A percentile compares a stretch with the other conserved stretches of the same genome.
These are phyloP conservation scores for Apiotrichum mycotoxinovorans DNA, from an alignment of 1,284 basidiomycete species.

Conservation along the genomic window DNA sequence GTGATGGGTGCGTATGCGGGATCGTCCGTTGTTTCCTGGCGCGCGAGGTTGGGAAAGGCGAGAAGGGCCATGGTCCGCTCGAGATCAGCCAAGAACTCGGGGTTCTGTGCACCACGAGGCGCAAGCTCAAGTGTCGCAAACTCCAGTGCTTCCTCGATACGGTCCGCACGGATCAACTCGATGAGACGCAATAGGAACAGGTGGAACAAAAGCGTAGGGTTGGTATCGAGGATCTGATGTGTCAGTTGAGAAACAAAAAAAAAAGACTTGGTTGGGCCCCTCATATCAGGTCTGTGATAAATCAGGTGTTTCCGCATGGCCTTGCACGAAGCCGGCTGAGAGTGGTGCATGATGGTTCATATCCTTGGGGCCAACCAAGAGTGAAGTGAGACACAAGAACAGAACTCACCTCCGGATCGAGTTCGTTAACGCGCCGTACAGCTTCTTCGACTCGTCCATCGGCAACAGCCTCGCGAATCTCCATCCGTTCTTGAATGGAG, in stretches of 20 bases:
- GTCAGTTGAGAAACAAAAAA: conserved; percentile 20
- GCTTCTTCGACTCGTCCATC: conserved; percentile 92
- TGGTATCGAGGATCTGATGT: conserved; percentile 87
- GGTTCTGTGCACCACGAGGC: conserved; percentile 88
- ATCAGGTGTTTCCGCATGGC: conserved; percentile 50
- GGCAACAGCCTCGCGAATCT: conserved; percentile 88
- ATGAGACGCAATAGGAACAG: conserved; percentile 92
- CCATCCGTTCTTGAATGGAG: conserved; percentile 88
- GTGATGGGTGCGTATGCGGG: conserved; percentile 43
- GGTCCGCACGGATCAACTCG: conserved; percentile 83
- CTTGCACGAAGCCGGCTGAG: conserved; percentile 62
- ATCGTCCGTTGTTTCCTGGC: conserved; percentile 37
- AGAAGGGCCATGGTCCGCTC: conserved; percentile 94
- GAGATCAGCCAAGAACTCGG: conserved; percentile 84
- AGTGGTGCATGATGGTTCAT: conserved; percentile 97
- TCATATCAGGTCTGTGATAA: conserved; percentile 53
- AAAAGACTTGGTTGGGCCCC: conserved; percentile 46
- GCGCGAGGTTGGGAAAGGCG: conserved; percentile 67
- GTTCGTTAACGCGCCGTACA: conserved; percentile 86
- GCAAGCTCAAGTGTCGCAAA: conserved; percentile 94
- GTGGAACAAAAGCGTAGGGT: conserved; percentile 84
- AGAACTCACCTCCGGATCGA: conserved; percentile 87
- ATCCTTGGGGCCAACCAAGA: conserved; percentile 61
- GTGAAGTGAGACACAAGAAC: background rate
- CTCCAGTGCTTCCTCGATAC: conserved; percentile 71